Conservation (phyloP, 768 basidiomycete species). For the Austroboletus eburneus region DNA sequence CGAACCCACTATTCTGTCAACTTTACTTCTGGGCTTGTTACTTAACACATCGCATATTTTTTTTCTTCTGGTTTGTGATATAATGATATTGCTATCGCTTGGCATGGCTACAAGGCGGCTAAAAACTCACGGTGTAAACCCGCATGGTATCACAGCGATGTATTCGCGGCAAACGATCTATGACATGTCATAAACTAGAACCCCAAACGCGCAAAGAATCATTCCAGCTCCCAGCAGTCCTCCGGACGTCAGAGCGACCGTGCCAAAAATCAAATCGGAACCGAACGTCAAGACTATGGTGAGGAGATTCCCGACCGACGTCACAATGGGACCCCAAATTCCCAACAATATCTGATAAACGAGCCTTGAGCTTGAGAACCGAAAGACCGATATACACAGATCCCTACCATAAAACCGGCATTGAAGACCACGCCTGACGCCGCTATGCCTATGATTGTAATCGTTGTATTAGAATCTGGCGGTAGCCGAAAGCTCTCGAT, state of each 20-base stretch:
- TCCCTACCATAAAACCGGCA: conserved; percentile 75
- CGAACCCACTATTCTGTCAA: conserved; percentile 16
- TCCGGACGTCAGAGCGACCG: conserved; percentile 60
- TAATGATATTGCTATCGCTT: conserved; percentile 35
- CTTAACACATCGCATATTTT: conserved; percentile 34
- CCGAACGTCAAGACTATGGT: conserved; percentile 87
- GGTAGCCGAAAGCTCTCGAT: conserved; percentile 70
- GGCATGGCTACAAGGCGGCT: not conserved
- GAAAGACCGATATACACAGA: conserved; percentile 1
- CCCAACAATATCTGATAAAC: conserved; percentile 65
- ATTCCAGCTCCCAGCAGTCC: conserved; percentile 72
- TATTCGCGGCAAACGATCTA: conserved; percentile 23
- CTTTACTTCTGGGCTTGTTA: conserved; percentile 26
- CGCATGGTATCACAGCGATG: no score
- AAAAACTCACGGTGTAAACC: no score
- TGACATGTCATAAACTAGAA: conserved; percentile 72
- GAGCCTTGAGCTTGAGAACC: conserved; percentile 2
- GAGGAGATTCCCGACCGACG: conserved; percentile 89
- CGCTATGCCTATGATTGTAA: conserved; percentile 65
- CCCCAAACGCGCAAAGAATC: conserved; percentile 79
- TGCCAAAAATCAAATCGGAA: conserved; percentile 72
- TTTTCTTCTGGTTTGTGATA: conserved; percentile 37
- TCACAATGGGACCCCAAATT: conserved; percentile 83
- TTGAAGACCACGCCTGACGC: conserved; percentile 75
- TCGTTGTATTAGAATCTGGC: conserved; percentile 37